Percentiles rank a stretch among this genome's conserved stretches.
These are phyloP conservation scores for Beta lomatogona DNA, from an alignment of 179 eudicot species.

Conservation along the genomic window DNA sequence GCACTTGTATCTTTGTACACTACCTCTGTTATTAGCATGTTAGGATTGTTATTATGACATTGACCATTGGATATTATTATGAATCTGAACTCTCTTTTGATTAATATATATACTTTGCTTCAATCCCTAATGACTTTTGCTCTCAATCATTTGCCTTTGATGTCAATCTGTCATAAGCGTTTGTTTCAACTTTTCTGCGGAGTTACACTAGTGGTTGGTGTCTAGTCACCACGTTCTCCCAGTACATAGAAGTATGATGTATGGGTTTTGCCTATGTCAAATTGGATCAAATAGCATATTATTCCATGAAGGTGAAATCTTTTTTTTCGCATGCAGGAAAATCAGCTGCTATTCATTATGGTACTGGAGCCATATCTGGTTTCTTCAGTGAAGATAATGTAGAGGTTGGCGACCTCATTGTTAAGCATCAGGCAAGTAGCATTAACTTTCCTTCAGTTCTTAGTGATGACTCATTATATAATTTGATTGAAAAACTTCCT, in stretches of 20 bases:
- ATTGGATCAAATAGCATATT: not conserved
- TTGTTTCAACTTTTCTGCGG: not conserved
- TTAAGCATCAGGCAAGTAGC: slow-evolving; percentile 62
- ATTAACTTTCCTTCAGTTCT: slow-evolving; percentile 17
- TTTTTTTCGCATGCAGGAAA: slow-evolving; percentile 44
- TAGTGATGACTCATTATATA: not conserved
- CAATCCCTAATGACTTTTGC: not conserved
- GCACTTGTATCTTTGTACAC: not conserved
- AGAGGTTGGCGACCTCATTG: slow-evolving; percentile 68
- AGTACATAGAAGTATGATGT: not conserved
- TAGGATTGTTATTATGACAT: not conserved
- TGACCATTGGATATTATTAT: not conserved
- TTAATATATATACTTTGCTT: not conserved
- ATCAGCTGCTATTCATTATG: slow-evolving; percentile 68
- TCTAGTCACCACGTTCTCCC: not conserved
- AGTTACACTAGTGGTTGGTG: not conserved
- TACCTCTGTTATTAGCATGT: not conserved
- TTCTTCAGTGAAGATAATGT: slow-evolving; percentile 78
- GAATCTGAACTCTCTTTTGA: not conserved
- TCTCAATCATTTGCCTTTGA: not conserved
- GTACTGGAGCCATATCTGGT: slow-evolving; percentile 83
- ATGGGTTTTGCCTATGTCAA: not conserved
- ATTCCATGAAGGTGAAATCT: not conserved
- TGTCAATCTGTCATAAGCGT: too few species aligned
- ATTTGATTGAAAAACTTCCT: not conserved